A percentile compares a stretch with the other conserved stretches of the same genome.
These are phyloP conservation scores for Colletotrichum destructivum DNA, from an alignment of 2,329 filamentous ascomycete genomes.

Conservation along the genomic window DNA sequence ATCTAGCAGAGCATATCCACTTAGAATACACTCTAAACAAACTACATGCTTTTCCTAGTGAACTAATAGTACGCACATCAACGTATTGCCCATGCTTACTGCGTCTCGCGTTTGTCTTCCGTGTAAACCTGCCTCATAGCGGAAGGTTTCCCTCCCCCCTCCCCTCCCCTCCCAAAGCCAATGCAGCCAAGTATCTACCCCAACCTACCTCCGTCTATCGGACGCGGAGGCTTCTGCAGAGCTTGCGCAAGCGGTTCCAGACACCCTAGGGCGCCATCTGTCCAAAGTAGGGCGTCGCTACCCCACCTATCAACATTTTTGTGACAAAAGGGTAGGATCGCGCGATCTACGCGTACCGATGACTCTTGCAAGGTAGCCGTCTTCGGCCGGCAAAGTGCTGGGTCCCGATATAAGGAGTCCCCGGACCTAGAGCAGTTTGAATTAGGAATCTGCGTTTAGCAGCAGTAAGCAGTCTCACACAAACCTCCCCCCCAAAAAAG, in stretches of 20 bases:
- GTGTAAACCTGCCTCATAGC: neutral
- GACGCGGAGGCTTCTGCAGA: constrained; percentile 19
- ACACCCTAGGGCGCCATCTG: neutral
- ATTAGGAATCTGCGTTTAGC: too few relatives aligned
- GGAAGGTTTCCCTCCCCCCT: neutral
- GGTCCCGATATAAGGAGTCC: neutral
- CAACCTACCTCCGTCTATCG: constrained; percentile 21
- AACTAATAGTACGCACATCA: neutral
- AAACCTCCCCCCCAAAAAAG: neutral
- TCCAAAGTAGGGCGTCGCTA: neutral
- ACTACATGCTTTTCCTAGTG: neutral
- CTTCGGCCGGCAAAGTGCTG: neutral
- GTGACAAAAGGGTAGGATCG: constrained; percentile 22
- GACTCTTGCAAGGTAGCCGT: constrained; percentile 15
- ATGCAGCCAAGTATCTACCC: constrained; percentile 7
- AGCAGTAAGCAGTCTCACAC: too few relatives aligned
- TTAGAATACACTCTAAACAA: accelerated
- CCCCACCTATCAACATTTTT: constrained; percentile 11
- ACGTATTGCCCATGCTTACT: neutral
- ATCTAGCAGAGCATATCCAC: neutral
- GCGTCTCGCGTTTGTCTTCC: neutral
- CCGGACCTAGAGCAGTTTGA: accelerated
- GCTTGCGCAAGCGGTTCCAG: constrained; percentile 5
- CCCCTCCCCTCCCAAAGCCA: neutral
- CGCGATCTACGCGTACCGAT: constrained; percentile 12